Percentiles rank a stretch among this genome's conserved stretches.
These are phyloP conservation scores for Dryas drummondii DNA, from an alignment of 306 rosid genomes.

Conservation along the genomic window DNA sequence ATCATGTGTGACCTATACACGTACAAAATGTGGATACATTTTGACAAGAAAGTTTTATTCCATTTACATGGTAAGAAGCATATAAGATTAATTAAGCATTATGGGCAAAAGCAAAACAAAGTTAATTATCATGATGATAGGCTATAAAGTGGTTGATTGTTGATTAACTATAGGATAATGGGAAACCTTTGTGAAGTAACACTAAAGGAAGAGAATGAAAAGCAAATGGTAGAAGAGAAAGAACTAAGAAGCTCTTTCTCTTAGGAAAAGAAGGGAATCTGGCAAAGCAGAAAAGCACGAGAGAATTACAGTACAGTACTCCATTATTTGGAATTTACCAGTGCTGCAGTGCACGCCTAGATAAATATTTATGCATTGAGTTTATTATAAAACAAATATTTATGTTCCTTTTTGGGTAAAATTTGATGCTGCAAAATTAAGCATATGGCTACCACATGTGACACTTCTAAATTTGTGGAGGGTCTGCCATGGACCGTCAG, in stretches of 20 bases:
- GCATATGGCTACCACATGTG: background rate
- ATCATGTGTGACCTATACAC: no score
- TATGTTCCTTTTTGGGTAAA: background rate
- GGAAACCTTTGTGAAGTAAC: background rate
- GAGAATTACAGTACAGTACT: constrained; percentile 30
- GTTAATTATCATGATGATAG: no score
- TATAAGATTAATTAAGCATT: background rate
- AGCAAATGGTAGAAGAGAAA: constrained; percentile 22
- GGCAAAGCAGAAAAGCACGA: constrained; percentile 49
- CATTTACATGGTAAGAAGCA: background rate
- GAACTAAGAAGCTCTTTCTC: constrained; percentile 41
- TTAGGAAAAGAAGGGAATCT: constrained; percentile 59
- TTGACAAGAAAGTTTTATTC: no score
- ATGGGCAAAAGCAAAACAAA: background rate
- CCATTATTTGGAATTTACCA: constrained; percentile 27
- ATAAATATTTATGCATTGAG: background rate
- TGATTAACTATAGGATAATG: background rate
- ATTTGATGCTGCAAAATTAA: background rate
- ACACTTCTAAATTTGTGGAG: background rate
- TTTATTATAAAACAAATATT: background rate
- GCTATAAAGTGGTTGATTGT: no score
- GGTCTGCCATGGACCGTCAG: constrained; percentile 30
- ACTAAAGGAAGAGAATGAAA: constrained; percentile 17
- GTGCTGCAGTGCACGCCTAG: constrained; percentile 15
- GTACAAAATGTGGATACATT: no score